phyloP scores from a whole-genome alignment of 305 asterid genomes.

The Rubia tinctorum region DNA sequence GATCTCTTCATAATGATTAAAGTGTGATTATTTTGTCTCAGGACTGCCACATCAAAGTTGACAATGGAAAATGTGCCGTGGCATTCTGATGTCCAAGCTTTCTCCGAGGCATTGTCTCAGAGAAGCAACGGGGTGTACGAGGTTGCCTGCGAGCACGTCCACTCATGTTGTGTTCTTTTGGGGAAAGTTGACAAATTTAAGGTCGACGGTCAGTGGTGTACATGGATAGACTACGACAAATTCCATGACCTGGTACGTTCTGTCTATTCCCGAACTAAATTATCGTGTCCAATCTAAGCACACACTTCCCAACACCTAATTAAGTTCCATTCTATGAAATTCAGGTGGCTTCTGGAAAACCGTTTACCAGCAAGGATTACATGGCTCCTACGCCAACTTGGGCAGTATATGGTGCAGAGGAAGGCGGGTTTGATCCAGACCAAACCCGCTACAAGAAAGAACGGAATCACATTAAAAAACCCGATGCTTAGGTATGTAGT shows the following conservation, averaged over 20 bases:
- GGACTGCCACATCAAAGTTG: slow-evolving; percentile 92
- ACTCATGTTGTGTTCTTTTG: slow-evolving; percentile 90
- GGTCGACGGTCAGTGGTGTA: slow-evolving; percentile 76
- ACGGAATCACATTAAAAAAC: slow-evolving; percentile 60
- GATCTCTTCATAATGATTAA: background rate
- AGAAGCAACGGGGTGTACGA: slow-evolving; percentile 83
- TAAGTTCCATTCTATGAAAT: background rate
- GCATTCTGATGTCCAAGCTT: slow-evolving; percentile 88
- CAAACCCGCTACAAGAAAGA: slow-evolving; percentile 74
- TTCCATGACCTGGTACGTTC: slow-evolving; percentile 83
- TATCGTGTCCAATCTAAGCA: background rate
- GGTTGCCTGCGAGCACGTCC: slow-evolving; percentile 94
- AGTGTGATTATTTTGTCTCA: slow-evolving; percentile 20
- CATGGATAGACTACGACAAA: slow-evolving; percentile 94
- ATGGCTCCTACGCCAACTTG: slow-evolving; percentile 86
- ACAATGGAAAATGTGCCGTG: slow-evolving; percentile 98
- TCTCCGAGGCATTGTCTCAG: slow-evolving; percentile 72
- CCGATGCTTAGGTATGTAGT: background rate
- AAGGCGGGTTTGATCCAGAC: slow-evolving; percentile 94
- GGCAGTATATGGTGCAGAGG: slow-evolving; percentile 91
- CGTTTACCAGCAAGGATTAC: slow-evolving; percentile 78
- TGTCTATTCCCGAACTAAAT: background rate
- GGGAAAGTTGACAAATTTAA: slow-evolving; percentile 83
- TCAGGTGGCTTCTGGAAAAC: slow-evolving; percentile 68
- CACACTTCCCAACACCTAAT: background rate